A percentile compares a stretch with the other conserved stretches of the same genome.
Conservation (phyloP, 495 filamentous ascomycete genomes). For the Neurospora sublineolata region DNA sequence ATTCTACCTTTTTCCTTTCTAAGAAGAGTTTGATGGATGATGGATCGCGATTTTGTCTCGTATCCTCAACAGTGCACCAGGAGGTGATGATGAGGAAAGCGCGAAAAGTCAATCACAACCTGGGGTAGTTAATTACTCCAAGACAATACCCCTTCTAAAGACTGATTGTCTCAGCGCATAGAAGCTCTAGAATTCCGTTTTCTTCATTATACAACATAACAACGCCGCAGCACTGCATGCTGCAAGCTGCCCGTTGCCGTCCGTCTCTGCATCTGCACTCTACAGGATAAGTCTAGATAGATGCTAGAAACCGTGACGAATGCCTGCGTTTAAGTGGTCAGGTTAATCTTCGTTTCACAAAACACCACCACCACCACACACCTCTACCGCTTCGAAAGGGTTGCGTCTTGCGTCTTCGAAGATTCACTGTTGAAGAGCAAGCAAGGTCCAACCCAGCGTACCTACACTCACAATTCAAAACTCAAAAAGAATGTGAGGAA, state of each 20-base stretch:
- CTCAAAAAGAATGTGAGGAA: neutral
- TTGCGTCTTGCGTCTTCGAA: neutral
- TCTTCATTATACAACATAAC: neutral
- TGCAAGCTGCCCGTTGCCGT: neutral
- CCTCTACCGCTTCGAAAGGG: neutral
- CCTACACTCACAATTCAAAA: neutral
- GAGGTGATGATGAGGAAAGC: neutral
- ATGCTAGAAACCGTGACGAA: too few relatives aligned
- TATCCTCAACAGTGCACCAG: neutral
- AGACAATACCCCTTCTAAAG: neutral
- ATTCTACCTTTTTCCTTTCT: neutral
- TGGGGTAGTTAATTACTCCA: neutral
- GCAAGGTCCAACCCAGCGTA: neutral
- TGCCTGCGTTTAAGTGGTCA: too few relatives aligned
- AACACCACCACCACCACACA: neutral
- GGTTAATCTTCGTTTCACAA: neutral
- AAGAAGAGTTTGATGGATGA: neutral
- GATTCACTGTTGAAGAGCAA: neutral
- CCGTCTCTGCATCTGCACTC: neutral
- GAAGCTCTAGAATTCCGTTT: neutral
- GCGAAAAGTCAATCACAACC: neutral
- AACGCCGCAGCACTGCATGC: neutral
- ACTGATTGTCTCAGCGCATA: neutral
- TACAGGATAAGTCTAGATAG: neutral
- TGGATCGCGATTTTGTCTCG: neutral